Evolutionary conservation across 441 rosid genomes (phyloP).

Genomic region (Brassica hybrid): DNA sequence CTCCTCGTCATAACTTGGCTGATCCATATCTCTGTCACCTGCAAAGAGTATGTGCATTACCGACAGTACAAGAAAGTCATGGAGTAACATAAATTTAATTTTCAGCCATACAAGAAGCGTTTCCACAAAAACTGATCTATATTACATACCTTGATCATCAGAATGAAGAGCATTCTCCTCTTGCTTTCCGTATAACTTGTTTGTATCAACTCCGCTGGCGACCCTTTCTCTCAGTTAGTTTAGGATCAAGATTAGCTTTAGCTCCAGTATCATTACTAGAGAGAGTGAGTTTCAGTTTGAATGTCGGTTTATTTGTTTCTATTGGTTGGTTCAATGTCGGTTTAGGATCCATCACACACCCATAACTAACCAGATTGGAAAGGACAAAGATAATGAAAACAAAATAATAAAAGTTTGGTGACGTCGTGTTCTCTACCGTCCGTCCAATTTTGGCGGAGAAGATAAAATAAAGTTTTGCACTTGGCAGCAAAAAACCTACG

Average conservation of each 20-base stretch:
- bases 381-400: background rate
- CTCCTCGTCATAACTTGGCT: conserved; percentile 41
- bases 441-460: conserved; percentile 46
- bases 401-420: conserved; percentile 8
- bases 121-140: background rate
- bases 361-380: background rate
- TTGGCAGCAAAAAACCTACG: background rate
- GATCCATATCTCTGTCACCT: conserved; percentile 48
- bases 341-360: background rate
- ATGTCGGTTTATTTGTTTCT: too few relatives aligned
- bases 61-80: too few relatives aligned
- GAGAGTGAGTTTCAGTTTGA: too few relatives aligned
- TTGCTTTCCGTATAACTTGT: conserved; percentile 62
- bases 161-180: conserved; percentile 43
- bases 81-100: background rate
- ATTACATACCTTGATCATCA: conserved; percentile 58
- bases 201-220: conserved; percentile 82
- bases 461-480: conserved; percentile 36
- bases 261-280: too few relatives aligned
- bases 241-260: conserved; percentile 15
- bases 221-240: conserved; percentile 82
- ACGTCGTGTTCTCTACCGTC: conserved; percentile 44
- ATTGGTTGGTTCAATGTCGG: too few relatives aligned
- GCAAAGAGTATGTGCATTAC: background rate
- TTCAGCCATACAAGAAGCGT: too few relatives aligned